Conservation (phyloP, 257 asterid genomes). For the Agastache rugosa region DNA sequence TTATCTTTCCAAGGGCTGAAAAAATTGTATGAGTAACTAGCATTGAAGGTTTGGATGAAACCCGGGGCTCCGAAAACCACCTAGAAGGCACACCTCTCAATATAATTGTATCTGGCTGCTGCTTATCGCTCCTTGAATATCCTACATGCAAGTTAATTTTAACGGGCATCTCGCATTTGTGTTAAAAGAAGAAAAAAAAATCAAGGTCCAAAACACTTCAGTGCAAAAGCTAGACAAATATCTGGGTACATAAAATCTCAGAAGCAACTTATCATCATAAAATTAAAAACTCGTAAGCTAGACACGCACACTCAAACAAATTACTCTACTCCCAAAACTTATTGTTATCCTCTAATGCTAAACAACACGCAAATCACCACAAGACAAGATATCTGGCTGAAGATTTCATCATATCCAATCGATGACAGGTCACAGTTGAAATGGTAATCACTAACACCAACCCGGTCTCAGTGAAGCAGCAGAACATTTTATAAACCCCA, state of each 20-base stretch:
- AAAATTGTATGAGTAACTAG: constrained; percentile 88
- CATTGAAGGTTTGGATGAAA: constrained; percentile 98
- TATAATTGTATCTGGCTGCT: constrained; percentile 86
- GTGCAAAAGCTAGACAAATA: background rate
- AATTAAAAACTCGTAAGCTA: constrained; percentile 19
- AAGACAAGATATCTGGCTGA: background rate
- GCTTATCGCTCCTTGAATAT: constrained; percentile 57
- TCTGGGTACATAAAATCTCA: background rate
- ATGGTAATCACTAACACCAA: background rate
- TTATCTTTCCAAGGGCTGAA: constrained; percentile 83
- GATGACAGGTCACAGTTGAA: background rate
- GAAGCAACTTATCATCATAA: constrained; percentile 23
- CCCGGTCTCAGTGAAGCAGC: background rate
- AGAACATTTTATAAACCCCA: background rate
- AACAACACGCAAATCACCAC: background rate
- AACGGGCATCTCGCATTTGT: constrained; percentile 11
- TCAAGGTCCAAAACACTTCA: background rate
- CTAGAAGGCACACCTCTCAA: constrained; percentile 94
- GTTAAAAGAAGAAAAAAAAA: no score
- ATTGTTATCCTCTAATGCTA: background rate
- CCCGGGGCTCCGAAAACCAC: constrained; percentile 98
- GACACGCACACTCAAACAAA: background rate
- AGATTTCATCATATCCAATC: background rate
- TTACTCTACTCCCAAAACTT: background rate
- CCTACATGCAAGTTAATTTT: constrained; percentile 48